phyloP scores from a whole-genome alignment of 2,329 filamentous ascomycete genomes.

The Metarhizium anisopliae region DNA sequence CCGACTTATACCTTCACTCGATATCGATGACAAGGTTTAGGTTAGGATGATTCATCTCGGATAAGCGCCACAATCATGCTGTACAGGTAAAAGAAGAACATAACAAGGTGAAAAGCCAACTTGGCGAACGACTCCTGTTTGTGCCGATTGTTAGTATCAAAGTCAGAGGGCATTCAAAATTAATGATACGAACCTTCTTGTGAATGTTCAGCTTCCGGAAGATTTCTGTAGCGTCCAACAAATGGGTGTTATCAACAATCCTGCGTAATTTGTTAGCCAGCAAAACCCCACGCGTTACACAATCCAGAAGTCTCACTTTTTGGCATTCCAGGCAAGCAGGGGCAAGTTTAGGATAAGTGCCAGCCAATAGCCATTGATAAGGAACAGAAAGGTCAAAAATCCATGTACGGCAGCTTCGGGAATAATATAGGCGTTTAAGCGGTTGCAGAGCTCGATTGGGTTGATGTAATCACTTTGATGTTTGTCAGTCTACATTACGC shows the following conservation, averaged over 20 bases:
- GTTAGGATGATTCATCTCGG: slow-evolving; percentile 82
- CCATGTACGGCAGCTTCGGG: slow-evolving; percentile 96
- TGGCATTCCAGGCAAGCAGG: slow-evolving; percentile 85
- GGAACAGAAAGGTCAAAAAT: slow-evolving; percentile 89
- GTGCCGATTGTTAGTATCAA: slow-evolving; percentile 12
- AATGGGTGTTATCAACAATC: slow-evolving; percentile 93
- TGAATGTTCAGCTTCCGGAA: slow-evolving; percentile 98
- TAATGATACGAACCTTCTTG: slow-evolving; percentile 65
- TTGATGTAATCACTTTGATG: slow-evolving; percentile 89
- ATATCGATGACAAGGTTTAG: neutral
- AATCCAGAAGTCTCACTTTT: slow-evolving; percentile 67
- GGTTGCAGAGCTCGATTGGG: slow-evolving; percentile 99
- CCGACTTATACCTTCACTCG: neutral
- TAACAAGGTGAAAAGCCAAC: slow-evolving; percentile 94
- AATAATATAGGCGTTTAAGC: slow-evolving; percentile 98
- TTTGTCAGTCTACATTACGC: neutral
- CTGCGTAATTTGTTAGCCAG: slow-evolving; percentile 34
- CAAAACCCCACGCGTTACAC: neutral
- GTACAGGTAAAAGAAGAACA: slow-evolving; percentile 99
- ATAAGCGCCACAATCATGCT: slow-evolving; percentile 98
- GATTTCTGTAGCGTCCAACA: slow-evolving; percentile 96
- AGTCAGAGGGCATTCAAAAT: neutral
- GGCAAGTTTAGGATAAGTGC: slow-evolving; percentile 87
- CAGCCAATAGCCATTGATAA: slow-evolving; percentile 98
- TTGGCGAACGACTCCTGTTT: slow-evolving; percentile 94